Conservation (phyloP, 768 basidiomycete species). For the Auricularia sp. region DNA sequence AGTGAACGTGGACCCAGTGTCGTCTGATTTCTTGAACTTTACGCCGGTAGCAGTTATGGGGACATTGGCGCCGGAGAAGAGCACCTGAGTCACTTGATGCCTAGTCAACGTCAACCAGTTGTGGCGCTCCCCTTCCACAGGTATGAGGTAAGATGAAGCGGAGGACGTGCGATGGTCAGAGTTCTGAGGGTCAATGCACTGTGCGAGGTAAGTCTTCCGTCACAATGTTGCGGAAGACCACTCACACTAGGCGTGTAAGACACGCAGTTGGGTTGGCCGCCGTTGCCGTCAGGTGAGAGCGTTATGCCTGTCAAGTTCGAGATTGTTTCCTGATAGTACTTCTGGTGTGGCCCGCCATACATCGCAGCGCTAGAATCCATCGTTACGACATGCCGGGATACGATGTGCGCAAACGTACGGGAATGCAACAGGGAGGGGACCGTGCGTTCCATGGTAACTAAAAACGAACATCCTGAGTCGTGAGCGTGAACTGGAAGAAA, state of each 20-base stretch:
- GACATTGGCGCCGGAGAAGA: conserved; percentile 26
- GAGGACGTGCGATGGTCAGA: conserved; percentile 46
- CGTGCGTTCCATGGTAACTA: conserved; percentile 41
- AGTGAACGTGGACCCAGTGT: conserved; percentile 28
- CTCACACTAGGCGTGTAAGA: conserved; percentile 42
- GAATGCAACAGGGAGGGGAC: conserved; percentile 45
- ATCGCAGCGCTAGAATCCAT: conserved; percentile 21
- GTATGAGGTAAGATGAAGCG: conserved; percentile 43
- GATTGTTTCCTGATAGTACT: conserved; percentile 38
- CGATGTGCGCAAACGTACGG: conserved; percentile 11
- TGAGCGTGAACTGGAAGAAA: not conserved
- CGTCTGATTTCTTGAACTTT: conserved; percentile 33
- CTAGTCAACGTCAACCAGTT: conserved; percentile 32
- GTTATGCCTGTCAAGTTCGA: conserved; percentile 38
- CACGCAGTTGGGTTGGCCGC: conserved; percentile 46
- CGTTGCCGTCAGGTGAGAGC: conserved; percentile 42
- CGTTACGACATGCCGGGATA: not conserved
- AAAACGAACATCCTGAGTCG: conserved; percentile 6
- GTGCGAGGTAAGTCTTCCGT: not conserved
- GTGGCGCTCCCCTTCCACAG: conserved; percentile 35
- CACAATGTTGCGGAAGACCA: not conserved
- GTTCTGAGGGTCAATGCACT: conserved; percentile 37
- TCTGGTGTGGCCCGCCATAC: conserved; percentile 48
- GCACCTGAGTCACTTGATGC: conserved; percentile 36
- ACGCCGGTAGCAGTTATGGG: conserved; percentile 36